Evolutionary conservation across 306 rosid genomes (phyloP), one percentile per base, ranked within the genome.

Genomic region (Cucurbita ficifolia): DNA sequence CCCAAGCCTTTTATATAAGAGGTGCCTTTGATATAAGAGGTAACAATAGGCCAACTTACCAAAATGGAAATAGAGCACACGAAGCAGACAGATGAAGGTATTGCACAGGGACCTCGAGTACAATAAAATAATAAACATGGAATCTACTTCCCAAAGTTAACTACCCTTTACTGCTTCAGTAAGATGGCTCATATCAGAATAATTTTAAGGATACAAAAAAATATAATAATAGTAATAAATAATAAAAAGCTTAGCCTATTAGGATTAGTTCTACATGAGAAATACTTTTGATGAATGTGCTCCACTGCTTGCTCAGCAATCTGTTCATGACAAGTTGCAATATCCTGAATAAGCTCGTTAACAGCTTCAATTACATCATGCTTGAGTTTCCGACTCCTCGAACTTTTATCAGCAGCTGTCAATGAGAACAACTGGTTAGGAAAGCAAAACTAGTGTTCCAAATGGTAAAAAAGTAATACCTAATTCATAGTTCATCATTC

Each of bases 221-320:
- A 29, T 1, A 24, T 29, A 29, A 45, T 4, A 61, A 14, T 6
- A 29, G 73, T 70, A 40, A 35, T 3, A 14, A 13, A 40, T 12
- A 10, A 24, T 8, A 29, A 16, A 45, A 43, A 9, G 35, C 22
- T 45, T 22, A 74, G 64, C 10, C 22, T 74, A 40, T 33, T 29
- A 42, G 42, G 6, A 74, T 61, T 40, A 57, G 52, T 19, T 56
- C 57, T 18, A 72, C 1, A 6, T 73, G 35, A 40, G 73, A 6
- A 19, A 49, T 84, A 95, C 99, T 95, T 95, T 39, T 95, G 99
- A 88, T 95, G 99, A 81, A 95, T 95, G 86, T 89, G 99, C 82
- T 95, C 99, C 17, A 95, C 96, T 79, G 99, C 99, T 79, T 95
- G 99, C 85, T 95, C 99, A 12, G 97, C 96, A 80, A 95, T 95